Percentiles rank a stretch among this genome's conserved stretches.
phyloP scores from a whole-genome alignment of 1,139 yeast species.

The Saccharomyces hybrid region DNA sequence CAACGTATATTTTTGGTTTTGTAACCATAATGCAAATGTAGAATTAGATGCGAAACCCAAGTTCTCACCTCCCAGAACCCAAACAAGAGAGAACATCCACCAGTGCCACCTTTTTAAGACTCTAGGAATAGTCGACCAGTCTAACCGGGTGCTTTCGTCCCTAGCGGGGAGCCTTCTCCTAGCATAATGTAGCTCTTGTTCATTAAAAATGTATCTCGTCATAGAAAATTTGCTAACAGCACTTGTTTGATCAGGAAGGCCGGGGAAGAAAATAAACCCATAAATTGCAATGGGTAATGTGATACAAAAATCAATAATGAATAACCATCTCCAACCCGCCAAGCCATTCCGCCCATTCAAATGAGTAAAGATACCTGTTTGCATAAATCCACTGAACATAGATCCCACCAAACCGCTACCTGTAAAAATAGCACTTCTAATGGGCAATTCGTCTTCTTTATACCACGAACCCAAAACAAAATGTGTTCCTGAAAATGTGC shows the following conservation, averaged over 20 bases:
- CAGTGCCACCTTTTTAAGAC: slow-evolving; percentile 52
- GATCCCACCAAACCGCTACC: slow-evolving; percentile 47
- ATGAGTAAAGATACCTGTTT: slow-evolving; percentile 49
- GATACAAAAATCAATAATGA: slow-evolving; percentile 52
- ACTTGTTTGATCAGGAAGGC: slow-evolving; percentile 24
- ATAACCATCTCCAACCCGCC: slow-evolving; percentile 63
- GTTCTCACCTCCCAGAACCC: slow-evolving; percentile 56
- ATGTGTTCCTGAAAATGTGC: slow-evolving; percentile 49
- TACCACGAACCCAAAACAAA: slow-evolving; percentile 48
- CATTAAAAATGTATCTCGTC: slow-evolving; percentile 30
- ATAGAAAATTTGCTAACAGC: slow-evolving; percentile 14
- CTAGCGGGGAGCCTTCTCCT: slow-evolving; percentile 35
- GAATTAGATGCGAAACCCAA: slow-evolving; percentile 48
- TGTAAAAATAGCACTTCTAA: slow-evolving; percentile 45
- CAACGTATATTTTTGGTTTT: slow-evolving; percentile 38
- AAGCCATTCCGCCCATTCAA: slow-evolving; percentile 43
- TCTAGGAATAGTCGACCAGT: slow-evolving; percentile 40
- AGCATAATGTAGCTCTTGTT: slow-evolving; percentile 37
- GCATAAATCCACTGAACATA: slow-evolving; percentile 50
- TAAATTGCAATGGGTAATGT: slow-evolving; percentile 47
- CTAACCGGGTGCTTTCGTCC: slow-evolving; percentile 35
- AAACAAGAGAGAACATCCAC: slow-evolving; percentile 47
- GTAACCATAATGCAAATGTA: slow-evolving; percentile 46
- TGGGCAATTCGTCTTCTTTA: slow-evolving; percentile 41
- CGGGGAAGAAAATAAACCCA: slow-evolving; percentile 53